A percentile compares a stretch with the other conserved stretches of the same genome.
These are phyloP conservation scores for Coemansia sp. DNA, from an alignment of 192 early-diverging fungal species.

Conservation along the genomic window DNA sequence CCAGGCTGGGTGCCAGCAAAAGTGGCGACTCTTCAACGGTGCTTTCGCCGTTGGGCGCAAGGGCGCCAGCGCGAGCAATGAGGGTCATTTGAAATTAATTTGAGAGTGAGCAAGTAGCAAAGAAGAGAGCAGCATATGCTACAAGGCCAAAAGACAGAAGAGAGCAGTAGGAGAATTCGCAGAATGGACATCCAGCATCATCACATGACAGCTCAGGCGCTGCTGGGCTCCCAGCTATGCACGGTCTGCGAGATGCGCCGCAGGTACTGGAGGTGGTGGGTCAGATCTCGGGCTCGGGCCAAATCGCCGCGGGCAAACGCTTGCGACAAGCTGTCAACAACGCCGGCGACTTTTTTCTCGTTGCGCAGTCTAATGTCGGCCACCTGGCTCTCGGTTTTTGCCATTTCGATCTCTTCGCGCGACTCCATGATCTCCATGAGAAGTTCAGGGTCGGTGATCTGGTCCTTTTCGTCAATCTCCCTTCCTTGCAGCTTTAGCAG, in stretches of 20 bases:
- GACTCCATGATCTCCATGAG: constrained; percentile 84
- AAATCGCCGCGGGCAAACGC: constrained; percentile 63
- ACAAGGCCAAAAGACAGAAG: not conserved
- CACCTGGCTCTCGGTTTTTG: constrained; percentile 63
- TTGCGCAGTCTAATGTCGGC: constrained; percentile 62
- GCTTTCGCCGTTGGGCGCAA: constrained; percentile 1
- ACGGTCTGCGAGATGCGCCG: constrained; percentile 40
- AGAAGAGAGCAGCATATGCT: not conserved
- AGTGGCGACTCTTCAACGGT: constrained; percentile 48
- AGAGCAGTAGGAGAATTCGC: not conserved
- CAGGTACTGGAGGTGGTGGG: constrained; percentile 73
- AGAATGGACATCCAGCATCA: not conserved
- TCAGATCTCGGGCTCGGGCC: constrained; percentile 62
- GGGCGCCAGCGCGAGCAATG: not conserved
- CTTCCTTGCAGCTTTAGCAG: constrained; percentile 65
- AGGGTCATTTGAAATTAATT: not conserved
- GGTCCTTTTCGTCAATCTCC: constrained; percentile 65
- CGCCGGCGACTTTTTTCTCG: constrained; percentile 52
- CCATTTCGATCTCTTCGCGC: constrained; percentile 75
- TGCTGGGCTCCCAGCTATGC: constrained; percentile 45
- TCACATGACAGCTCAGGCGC: constrained; percentile 7
- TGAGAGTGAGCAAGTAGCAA: not conserved
- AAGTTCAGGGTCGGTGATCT: constrained; percentile 66
- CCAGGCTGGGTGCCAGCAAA: constrained; percentile 10
- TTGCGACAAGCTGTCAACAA: constrained; percentile 40